These are phyloP conservation scores for Babesia ovis DNA, from an alignment of 169 alveolate genomes.

Conservation along the genomic window DNA sequence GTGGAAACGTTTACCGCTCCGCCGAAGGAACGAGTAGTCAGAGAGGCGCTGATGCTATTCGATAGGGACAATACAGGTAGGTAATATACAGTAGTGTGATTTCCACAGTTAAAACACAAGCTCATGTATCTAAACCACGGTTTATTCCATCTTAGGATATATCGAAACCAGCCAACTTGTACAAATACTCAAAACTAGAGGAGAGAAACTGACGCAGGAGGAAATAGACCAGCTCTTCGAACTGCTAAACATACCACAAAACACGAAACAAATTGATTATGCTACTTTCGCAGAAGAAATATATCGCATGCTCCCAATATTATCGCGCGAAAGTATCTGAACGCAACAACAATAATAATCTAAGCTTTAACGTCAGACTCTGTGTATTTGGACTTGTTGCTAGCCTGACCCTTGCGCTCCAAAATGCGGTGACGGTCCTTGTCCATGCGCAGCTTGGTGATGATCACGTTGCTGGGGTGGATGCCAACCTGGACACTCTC, in stretches of 20 bases:
- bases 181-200: conserved; percentile 54
- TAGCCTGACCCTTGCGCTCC: conserved; percentile 88
- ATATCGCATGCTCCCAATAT: conserved; percentile 52
- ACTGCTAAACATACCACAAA: conserved; percentile 33
- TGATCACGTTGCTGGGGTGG: conserved; percentile 95
- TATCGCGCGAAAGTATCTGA: conserved; percentile 1
- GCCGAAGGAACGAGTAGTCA: conserved; percentile 52
- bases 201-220: conserved; percentile 42
- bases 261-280: conserved; percentile 35
- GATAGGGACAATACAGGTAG: conserved; percentile 53
- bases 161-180: conserved; percentile 36
- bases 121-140: too few relatives aligned
- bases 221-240: conserved; percentile 54
- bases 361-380: conserved; percentile 69
- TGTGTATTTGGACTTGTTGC: conserved; percentile 72
- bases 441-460: conserved; percentile 93
- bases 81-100: background rate
- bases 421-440: conserved; percentile 90
- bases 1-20: conserved; percentile 46
- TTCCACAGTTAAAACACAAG: background rate
- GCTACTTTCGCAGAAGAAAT: conserved; percentile 46
- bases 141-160: conserved; percentile 22
- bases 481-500: conserved; percentile 91
- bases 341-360: background rate
- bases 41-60: conserved; percentile 59